Evolutionary conservation across 306 rosid genomes (phyloP).

Genomic region (Quercus agrifolia): DNA sequence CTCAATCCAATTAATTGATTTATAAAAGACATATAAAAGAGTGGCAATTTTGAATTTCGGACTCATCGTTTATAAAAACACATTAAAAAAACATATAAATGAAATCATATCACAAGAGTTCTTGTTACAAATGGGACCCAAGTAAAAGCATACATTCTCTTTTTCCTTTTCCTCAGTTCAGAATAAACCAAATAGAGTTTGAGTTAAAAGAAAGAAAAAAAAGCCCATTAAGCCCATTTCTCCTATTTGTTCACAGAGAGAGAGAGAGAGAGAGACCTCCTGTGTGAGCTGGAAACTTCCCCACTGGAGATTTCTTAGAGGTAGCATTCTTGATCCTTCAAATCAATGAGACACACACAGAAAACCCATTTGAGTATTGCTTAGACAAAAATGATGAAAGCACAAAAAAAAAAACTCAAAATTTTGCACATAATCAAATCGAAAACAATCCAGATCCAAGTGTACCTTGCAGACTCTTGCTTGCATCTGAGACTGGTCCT

Average conservation of each 20-base stretch:
- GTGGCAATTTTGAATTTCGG: not conserved
- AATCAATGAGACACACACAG: not conserved
- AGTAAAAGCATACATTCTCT: not conserved
- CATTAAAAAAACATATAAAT: not conserved
- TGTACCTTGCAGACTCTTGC: slow-evolving; percentile 78
- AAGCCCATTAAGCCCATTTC: not conserved
- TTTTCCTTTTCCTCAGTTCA: not conserved
- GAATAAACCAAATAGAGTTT: not conserved
- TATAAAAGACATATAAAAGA: not conserved
- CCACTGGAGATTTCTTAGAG: slow-evolving; percentile 64
- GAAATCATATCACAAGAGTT: not conserved
- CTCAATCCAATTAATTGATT: not conserved
- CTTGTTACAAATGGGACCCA: not conserved
- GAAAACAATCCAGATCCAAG: slow-evolving; percentile 9
- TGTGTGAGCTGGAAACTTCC: slow-evolving; percentile 62
- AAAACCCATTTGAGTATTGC: slow-evolving; percentile 24
- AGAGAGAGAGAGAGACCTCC: slow-evolving; percentile 40
- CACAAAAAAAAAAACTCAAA: not conserved
- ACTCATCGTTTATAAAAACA: not conserved
- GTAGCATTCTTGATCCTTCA: slow-evolving; percentile 57
- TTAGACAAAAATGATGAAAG: not conserved
- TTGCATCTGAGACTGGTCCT: slow-evolving; percentile 92
- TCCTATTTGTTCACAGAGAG: not conserved
- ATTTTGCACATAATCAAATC: not conserved
- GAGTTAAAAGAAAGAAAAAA: not conserved